Evolutionary conservation across 208 protist species (phyloP), one percentile per base, ranked within the genome.

Genomic region (Herpetomonas tarakana): DNA sequence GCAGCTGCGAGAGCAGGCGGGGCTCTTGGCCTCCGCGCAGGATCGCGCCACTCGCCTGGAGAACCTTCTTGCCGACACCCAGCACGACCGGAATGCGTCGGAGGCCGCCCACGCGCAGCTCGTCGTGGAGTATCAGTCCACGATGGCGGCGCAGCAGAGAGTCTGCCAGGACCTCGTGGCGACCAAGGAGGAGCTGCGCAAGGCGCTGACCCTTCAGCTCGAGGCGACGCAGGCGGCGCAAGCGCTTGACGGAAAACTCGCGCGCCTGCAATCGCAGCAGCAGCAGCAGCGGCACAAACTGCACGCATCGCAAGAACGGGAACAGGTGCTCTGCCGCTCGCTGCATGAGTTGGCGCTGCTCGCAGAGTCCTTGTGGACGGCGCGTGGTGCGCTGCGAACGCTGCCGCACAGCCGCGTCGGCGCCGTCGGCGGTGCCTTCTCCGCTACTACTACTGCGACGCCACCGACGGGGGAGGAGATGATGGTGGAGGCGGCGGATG

Each of bases 121-220:
- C n/a, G n/a, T n/a, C n/a, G n/a, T n/a, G n/a, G n/a, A n/a, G n/a
- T n/a, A n/a, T n/a, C n/a, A n/a, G n/a, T n/a, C n/a, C n/a, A n/a
- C n/a, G n/a, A n/a, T n/a, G n/a, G 52, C 28, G 18, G 28, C 12
- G 52, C 24, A 28, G 11, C 52, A 38, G 7, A 22, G 11, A 11
- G n/a, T 35, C 14, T 2, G 27, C 26, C 22, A 12, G 30, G 47
- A 54, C 1, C 70, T 77, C 1, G 46, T 76, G 3, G n/a, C 55
- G 3, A 52, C 61, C 2, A 75, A 71, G 24, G 67, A 65, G 22
- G 29, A 68, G 28, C 50, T 75, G 31, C 70, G 70, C 29, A 41
- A 35, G 2, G 61, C 75, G 2, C 63, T 82, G 26, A 58, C 62
- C 2, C 56, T 49, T 3, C 69, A 73, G 52, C 58, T 81, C 14